Evolutionary conservation across 1,284 basidiomycete genomes (phyloP).

Genomic region (Leccinum olivaceoglutinosum): DNA sequence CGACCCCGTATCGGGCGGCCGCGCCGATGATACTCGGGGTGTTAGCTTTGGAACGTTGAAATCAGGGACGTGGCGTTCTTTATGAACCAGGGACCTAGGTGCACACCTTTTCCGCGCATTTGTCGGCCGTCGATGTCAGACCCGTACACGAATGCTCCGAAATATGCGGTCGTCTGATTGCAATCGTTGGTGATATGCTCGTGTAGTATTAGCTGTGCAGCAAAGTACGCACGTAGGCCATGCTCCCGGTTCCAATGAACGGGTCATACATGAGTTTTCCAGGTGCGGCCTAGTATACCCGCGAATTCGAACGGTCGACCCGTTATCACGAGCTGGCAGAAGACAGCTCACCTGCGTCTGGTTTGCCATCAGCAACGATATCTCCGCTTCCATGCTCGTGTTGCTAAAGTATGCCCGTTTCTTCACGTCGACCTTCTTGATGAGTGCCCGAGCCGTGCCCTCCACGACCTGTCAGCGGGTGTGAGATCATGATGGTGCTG

Average conservation of each 20-base stretch:
- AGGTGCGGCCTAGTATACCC: constrained; percentile 73
- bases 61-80: not conserved
- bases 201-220: constrained; percentile 6
- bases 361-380: constrained; percentile 93
- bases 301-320: not conserved
- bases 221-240: constrained; percentile 67
- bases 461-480: constrained; percentile 51
- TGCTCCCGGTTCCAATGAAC: constrained; percentile 94
- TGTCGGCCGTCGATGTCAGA: constrained; percentile 97
- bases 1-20: constrained; percentile 83
- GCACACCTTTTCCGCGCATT: constrained; percentile 84
- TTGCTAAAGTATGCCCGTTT: constrained; percentile 91
- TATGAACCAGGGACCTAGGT: not conserved
- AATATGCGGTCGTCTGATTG: constrained; percentile 72
- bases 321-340: not conserved
- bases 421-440: constrained; percentile 80
- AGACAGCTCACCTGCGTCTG: constrained; percentile 68
- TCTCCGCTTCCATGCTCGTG: constrained; percentile 96
- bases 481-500: not conserved
- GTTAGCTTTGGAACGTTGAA: constrained; percentile 31
- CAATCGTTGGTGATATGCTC: not conserved
- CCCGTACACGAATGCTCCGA: constrained; percentile 85
- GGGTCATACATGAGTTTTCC: constrained; percentile 95
- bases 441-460: constrained; percentile 66
- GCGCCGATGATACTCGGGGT: constrained; percentile 73